phyloP scores from a whole-genome alignment of 169 alveolate genomes.

The Plasmodium knowlesi region DNA sequence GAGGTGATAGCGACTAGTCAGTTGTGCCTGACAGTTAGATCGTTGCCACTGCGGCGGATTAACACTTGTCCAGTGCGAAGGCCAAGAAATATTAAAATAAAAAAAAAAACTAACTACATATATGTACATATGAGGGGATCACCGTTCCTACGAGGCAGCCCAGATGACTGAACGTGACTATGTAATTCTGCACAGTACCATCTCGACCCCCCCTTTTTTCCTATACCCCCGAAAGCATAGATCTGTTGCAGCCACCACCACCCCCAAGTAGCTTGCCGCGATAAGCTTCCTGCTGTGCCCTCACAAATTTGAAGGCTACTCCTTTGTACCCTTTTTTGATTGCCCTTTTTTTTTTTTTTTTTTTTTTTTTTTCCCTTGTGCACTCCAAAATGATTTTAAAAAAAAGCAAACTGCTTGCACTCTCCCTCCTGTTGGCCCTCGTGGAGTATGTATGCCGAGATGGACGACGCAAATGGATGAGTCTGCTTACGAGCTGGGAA shows the following conservation, averaged over 20 bases:
- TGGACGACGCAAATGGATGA: background rate
- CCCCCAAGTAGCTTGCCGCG: no score
- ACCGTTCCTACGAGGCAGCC: background rate
- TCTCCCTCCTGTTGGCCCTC: background rate
- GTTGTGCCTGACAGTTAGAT: background rate
- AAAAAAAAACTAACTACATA: background rate
- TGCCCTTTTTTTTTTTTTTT: background rate
- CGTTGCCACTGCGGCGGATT: background rate
- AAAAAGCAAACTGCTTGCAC: background rate
- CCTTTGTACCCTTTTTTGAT: background rate
- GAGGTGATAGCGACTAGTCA: background rate
- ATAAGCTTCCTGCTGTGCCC: no score
- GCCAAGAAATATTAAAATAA: background rate
- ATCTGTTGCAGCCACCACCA: no score
- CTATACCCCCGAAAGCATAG: no score
- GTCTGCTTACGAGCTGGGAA: background rate
- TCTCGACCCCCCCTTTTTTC: background rate
- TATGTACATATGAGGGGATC: background rate
- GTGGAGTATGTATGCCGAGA: background rate
- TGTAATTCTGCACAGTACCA: background rate
- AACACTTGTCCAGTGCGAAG: background rate
- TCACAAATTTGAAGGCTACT: no score
- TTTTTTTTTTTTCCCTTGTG: background rate
- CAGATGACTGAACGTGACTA: background rate
- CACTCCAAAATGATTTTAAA: slow-evolving; percentile 25